Base-by-base conservation (phyloP, 768 basidiomycete species). In the Heimioporus sp. region DNA sequence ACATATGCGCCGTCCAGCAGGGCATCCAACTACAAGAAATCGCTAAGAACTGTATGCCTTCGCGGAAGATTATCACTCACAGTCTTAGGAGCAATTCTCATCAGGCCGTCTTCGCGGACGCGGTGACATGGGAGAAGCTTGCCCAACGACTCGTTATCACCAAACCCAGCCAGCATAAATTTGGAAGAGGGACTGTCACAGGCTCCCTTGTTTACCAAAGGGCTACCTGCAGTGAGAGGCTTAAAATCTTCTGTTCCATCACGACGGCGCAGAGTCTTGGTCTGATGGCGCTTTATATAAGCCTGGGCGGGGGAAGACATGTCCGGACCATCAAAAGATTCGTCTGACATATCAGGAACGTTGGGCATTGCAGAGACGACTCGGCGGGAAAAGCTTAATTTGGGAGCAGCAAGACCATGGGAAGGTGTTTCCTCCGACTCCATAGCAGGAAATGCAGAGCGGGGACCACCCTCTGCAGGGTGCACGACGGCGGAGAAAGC, bases 111-210 rank as follows among this genome's bases (percentile, higher is more conserved):
- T 64, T 98, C 95, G 41, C 86, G 85, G 43, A 97, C 95, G 46
- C 87, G 83, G 65, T 92, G 87, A 70, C 97, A 99, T 31, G 95
- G 95, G 54, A 99, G 69, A 58, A 95, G 82, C 73, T 98, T 99
- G 36, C 96, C 96, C 53, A 85, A 77, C 36, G 89, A 83, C 68
- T 99, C 97, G 62, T 93, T 93, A 60, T 93, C 92, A 15, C 95
- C 90, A 69, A 95, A 97, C 0, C 93, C 90, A 21, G 78, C 77
- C 21, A 76, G 72, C 68, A 80, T 71, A 46, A 77, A 80, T 53
- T 80, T 81, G 8, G 77, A 71, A 5, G 79, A 79, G 11, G 84
- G 85, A 58, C 82, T 82, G 53, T 85, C 81, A 37, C 76, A 76
- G 58, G 72, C 70, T 39, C 72, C 69, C 32, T 65, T 66, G 43